Evolutionary conservation across 2,329 filamentous ascomycete species (phyloP), one percentile per base, ranked within the genome.

Genomic region (Trichophyton schoenleinii): DNA sequence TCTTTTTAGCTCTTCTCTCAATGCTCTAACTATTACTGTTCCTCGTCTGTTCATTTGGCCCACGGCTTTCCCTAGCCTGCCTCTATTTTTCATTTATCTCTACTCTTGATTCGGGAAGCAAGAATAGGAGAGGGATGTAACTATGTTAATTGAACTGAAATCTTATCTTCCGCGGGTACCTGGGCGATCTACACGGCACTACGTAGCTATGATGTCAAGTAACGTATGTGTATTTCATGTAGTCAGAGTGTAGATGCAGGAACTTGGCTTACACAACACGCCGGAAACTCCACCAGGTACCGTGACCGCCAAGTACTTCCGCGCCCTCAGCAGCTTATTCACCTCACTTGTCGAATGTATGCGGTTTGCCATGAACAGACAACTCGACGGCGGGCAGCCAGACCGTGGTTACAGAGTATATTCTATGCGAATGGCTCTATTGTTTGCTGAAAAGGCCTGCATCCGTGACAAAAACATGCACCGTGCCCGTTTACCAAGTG

Each of bases 261-360:
- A 55, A 55, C 52, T 55, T 20, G 28, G 52, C 52, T 55, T 55
- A 18, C 52, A 36, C 52, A 34, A n/a, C 52, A 20, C 52, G 46
- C 28, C 7, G 28, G 28, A n/a, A 18, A 36, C 52, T 55, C 52
- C 52, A 55, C 52, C 52, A 11, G 13, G 52, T 55, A 55, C 52
- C 52, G 52, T 55, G 52, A 59, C 58, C 58, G 58, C 58, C 58
- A 59, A 59, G 58, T 59, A 59, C 58, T 28, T 42, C n/a, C 28
- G 18, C 9, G 25, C 38, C 25, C 52, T 28, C 52, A n/a, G 18
- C 20, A 52, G 46, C 20, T 22, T 34, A 55, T 55, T 28, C 52
- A 55, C 52, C 31, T 55, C 52, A 55, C 52, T n/a, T 15, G 20
- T 44, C 4, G n/a, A n/a, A 44, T n/a, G 15, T 18, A 8, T 8